phyloP scores from a whole-genome alignment of 371 early-diverging fungal genomes.

The Amoeboradix gromovi region DNA sequence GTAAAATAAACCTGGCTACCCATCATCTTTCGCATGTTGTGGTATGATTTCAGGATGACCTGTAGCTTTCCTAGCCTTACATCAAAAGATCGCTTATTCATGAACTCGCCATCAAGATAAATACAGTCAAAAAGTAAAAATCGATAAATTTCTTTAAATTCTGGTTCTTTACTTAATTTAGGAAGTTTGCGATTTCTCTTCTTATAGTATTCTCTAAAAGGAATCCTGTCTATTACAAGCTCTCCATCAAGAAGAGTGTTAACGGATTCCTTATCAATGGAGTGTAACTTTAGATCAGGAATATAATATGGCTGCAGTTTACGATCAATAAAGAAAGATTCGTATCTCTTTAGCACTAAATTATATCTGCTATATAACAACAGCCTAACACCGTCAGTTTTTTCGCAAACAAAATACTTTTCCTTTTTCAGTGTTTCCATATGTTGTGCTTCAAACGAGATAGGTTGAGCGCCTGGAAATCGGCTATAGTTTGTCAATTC shows the following conservation, averaged over 20 bases:
- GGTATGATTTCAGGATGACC: background rate
- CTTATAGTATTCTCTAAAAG: background rate
- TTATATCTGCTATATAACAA: conserved; percentile 18
- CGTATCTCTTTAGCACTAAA: conserved; percentile 1
- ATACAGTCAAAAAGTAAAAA: background rate
- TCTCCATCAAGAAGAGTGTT: conserved; percentile 12
- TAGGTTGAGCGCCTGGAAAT: conserved; percentile 82
- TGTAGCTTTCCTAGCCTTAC: background rate
- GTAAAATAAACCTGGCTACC: background rate
- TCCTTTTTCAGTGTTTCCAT: conserved; percentile 37
- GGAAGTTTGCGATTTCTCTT: background rate
- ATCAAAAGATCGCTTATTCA: background rate
- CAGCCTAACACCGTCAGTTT: conserved; percentile 83
- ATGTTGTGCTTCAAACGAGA: conserved; percentile 42
- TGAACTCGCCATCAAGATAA: background rate
- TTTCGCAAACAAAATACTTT: conserved; percentile 85
- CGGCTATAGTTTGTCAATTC: conserved; percentile 11
- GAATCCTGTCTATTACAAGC: conserved; percentile 3
- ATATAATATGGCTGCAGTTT: conserved; percentile 7
- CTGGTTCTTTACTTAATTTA: background rate
- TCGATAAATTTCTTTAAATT: background rate
- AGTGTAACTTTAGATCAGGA: background rate
- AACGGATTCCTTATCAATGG: background rate
- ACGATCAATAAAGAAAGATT: conserved; percentile 10
- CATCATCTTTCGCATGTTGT: background rate